Conservation (phyloP, 108 stramenopile genomes). For the Conticribra weissflogii region DNA sequence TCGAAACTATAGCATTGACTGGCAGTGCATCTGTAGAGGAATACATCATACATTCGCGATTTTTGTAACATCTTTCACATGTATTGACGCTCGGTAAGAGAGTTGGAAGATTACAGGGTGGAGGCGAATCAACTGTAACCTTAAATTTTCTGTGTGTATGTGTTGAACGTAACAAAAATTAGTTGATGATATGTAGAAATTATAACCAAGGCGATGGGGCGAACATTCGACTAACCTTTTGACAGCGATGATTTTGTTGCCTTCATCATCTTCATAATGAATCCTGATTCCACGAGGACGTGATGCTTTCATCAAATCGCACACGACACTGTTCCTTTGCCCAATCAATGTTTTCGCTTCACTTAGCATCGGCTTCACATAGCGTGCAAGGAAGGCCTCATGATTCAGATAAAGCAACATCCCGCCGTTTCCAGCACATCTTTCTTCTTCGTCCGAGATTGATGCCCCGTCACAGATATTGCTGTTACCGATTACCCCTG, state of each 20-base stretch:
- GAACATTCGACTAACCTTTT: constrained; percentile 15
- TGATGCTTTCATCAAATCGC: constrained; percentile 53
- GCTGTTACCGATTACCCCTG: too few relatives aligned
- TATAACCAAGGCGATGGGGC: too few relatives aligned
- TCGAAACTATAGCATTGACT: not conserved
- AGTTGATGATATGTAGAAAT: too few relatives aligned
- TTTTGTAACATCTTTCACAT: constrained; percentile 77
- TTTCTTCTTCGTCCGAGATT: constrained; percentile 1
- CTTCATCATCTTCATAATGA: constrained; percentile 50
- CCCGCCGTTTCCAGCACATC: constrained; percentile 61
- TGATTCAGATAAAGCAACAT: constrained; percentile 82
- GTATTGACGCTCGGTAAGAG: constrained; percentile 48
- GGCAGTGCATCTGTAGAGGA: constrained; percentile 50
- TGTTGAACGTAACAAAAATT: constrained; percentile 11
- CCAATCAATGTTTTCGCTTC: constrained; percentile 79
- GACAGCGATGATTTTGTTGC: not conserved
- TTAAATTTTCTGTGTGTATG: not conserved
- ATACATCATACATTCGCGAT: constrained; percentile 89
- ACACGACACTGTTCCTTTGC: constrained; percentile 77
- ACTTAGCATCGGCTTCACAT: constrained; percentile 63
- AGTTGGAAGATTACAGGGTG: constrained; percentile 62
- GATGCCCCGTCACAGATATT: not conserved
- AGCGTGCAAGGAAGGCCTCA: constrained; percentile 51
- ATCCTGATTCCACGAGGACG: constrained; percentile 70
- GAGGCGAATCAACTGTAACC: constrained; percentile 37